A percentile compares a stretch with the other conserved stretches of the same genome.
Conservation (phyloP, 1,284 basidiomycete genomes). For the Naganishia sp. region DNA sequence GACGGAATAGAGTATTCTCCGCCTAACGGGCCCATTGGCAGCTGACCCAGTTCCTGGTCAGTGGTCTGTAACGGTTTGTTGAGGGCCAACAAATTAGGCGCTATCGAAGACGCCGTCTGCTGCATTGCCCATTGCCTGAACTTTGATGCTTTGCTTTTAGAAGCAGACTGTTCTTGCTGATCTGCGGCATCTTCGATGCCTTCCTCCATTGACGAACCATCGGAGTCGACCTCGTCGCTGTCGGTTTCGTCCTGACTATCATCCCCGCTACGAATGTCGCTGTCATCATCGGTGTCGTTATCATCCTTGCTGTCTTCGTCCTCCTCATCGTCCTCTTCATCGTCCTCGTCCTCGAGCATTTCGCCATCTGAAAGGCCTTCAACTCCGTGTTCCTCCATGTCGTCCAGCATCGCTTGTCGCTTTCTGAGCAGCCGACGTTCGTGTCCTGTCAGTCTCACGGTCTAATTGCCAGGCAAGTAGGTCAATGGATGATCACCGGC, state of each 20-base stretch:
- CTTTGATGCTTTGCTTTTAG: constrained; percentile 51
- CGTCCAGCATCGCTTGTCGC: constrained; percentile 34
- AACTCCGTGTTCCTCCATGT: constrained; percentile 24
- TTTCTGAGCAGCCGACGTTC: constrained; percentile 30
- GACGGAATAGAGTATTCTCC: constrained; percentile 45
- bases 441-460: constrained; percentile 29
- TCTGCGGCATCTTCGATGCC: constrained; percentile 35
- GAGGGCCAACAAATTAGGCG: constrained; percentile 34
- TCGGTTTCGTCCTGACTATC: constrained; percentile 33
- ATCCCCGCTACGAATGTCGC: background rate
- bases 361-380: constrained; percentile 29
- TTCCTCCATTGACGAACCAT: constrained; percentile 36
- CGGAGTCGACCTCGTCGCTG: constrained; percentile 40
- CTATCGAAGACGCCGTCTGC: constrained; percentile 57
- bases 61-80: constrained; percentile 31
- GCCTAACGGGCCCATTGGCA: constrained; percentile 52
- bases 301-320: constrained; percentile 25
- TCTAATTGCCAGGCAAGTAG: background rate
- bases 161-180: constrained; percentile 33
- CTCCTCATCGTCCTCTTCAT: constrained; percentile 32
- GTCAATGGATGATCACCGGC: background rate
- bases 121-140: constrained; percentile 86
- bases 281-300: constrained; percentile 4
- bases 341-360: constrained; percentile 29
- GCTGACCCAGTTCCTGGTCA: constrained; percentile 37